These are phyloP conservation scores for Sphaceloma murrayae DNA, from an alignment of 2,329 filamentous ascomycete genomes.

Conservation along the genomic window DNA sequence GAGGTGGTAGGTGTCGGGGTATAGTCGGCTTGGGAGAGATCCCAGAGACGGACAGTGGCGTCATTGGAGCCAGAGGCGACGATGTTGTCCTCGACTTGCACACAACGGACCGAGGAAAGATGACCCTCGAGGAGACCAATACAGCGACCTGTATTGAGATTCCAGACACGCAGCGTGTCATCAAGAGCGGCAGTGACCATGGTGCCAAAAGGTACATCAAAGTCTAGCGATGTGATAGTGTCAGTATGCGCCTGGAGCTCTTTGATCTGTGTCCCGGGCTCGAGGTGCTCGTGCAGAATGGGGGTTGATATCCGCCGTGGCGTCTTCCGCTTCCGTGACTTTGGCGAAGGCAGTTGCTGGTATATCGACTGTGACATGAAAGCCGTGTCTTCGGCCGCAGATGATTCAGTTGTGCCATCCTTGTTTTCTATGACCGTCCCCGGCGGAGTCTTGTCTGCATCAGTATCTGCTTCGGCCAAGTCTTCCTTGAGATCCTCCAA, in stretches of 20 bases:
- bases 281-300: slow-evolving; percentile 88
- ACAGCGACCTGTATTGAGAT: slow-evolving; percentile 84
- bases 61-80: slow-evolving; percentile 91
- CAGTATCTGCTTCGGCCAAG: slow-evolving; percentile 41
- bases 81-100: slow-evolving; percentile 93
- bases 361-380: slow-evolving; percentile 99
- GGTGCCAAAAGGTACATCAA: slow-evolving; percentile 93
- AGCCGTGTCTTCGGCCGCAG: slow-evolving; percentile 43
- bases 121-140: slow-evolving; percentile 89
- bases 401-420: slow-evolving; percentile 23
- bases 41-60: slow-evolving; percentile 89
- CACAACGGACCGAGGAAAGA: slow-evolving; percentile 79
- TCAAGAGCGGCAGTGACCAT: slow-evolving; percentile 88
- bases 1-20: slow-evolving; percentile 49
- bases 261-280: slow-evolving; percentile 77
- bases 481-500: slow-evolving; percentile 55
- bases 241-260: slow-evolving; percentile 85
- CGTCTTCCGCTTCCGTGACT: slow-evolving; percentile 43
- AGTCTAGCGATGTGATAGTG: slow-evolving; percentile 80
- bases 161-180: slow-evolving; percentile 92
- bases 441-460: slow-evolving; percentile 34
- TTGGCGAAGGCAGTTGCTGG: slow-evolving; percentile 69
- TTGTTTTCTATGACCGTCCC: slow-evolving; percentile 17
- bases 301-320: slow-evolving; percentile 77
- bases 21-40: slow-evolving; percentile 80